These are phyloP conservation scores for Hawksworthiomyces lignivorus DNA, from an alignment of 2,329 filamentous ascomycete species.

Conservation along the genomic window DNA sequence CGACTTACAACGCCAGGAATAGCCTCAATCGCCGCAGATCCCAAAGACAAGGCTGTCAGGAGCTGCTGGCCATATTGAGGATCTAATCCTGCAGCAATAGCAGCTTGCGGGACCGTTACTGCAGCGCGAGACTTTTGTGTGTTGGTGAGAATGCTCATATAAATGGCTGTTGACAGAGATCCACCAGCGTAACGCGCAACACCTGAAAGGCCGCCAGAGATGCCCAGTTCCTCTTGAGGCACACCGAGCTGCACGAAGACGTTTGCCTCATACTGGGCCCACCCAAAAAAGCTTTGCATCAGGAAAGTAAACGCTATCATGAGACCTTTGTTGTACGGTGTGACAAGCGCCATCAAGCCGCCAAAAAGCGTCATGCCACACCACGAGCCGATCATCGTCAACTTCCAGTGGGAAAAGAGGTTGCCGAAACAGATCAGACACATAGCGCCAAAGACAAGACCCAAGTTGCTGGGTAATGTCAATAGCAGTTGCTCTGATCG, in stretches of 20 bases:
- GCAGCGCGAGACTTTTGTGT: constrained; percentile 5
- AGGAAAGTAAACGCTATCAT: constrained; percentile 41
- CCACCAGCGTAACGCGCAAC: constrained; percentile 9
- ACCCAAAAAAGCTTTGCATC: constrained; percentile 13
- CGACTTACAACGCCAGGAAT: constrained; percentile 3
- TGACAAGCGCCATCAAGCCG: constrained; percentile 32
- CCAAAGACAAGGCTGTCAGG: background rate
- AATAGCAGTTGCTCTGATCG: constrained; percentile 20
- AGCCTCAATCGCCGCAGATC: constrained; percentile 4
- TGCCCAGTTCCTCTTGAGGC: constrained; percentile 17
- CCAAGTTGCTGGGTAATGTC: constrained; percentile 36
- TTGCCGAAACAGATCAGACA: constrained; percentile 33
- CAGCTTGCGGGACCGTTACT: constrained; percentile 2
- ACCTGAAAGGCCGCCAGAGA: constrained; percentile 6
- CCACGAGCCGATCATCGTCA: constrained; percentile 34
- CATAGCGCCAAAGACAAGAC: constrained; percentile 34
- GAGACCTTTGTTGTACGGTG: constrained; percentile 33
- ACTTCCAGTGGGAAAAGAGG: constrained; percentile 36
- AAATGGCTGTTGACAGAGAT: constrained; percentile 7
- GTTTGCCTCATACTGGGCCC: constrained; percentile 17
- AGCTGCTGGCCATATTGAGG: background rate
- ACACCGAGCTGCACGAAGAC: constrained; percentile 26
- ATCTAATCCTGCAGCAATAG: constrained; percentile 4
- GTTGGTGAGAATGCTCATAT: constrained; percentile 7
- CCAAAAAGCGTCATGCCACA: constrained; percentile 39